Base-by-base conservation (phyloP, 306 rosid genomes). In the Dalbergia oliveri region DNA sequence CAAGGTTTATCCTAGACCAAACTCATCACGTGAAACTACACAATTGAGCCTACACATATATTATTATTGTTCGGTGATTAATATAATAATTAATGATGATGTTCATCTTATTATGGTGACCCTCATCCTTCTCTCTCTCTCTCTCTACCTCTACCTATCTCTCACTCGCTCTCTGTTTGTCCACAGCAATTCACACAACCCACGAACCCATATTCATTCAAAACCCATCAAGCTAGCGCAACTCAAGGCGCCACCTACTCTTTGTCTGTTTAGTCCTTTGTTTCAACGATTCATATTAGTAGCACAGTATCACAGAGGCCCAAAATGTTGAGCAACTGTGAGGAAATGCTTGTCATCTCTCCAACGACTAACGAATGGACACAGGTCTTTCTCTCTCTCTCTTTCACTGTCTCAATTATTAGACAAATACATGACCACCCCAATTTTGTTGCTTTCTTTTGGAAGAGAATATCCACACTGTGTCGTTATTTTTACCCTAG, bases 401-500 rank as follows among this genome's bases (percentile, higher is more conserved):
- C 51, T 19, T 35, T 44, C 72, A 78, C 83, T 51, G 54, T 58
- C 43, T 87, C 92, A 94, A 94, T 91, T 90, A 93, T 95, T 91
- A 79, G 89, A 88, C 91, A 87, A 84, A 84, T 86, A 82, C 88
- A 88, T 78, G 89, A 86, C 96, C 92, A 90, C 72, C 65, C 80
- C 73, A 80, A 66, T 91, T 95, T 95, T 93, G 99, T 93, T 91
- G 81, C 75, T 84, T 93, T 85, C 96, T 93, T 78, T 95, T 93
- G 97, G 99, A 93, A 89, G 78, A 83, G 99, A 93, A 95, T 95
- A 91, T 90, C 10, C 80, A 18, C 81, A 59, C 76, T 68, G 80
- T 83, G 67, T 73, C 84, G 70, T 66, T 81, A 86, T 88, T 91
- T 90, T 91, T 90, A 84, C 85, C 89, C 91, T 85, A 89, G 83